Base-by-base conservation (phyloP, 352 stramenopile genomes). In the Globisporangium solare region DNA sequence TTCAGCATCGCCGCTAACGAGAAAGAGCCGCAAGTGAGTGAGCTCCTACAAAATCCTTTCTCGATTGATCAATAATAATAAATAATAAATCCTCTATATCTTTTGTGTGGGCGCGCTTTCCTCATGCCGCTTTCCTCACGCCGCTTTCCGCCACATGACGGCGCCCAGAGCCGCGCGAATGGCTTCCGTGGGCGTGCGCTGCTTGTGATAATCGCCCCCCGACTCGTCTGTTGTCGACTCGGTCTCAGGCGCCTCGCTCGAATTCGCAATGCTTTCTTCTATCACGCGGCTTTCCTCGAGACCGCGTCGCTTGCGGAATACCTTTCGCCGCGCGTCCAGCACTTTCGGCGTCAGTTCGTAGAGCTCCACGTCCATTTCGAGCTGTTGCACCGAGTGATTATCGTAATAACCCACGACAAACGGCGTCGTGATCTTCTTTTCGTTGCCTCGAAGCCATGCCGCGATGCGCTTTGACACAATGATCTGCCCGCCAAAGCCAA, bases 401-500 rank as follows among this genome's bases (percentile, higher is more conserved):
- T 71, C 74, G 37, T 72, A 75, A 58, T 87, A 85, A 31, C 86
- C 72, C 27, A 89, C 41, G 1, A 64, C 47, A 42, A 79, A 84
- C 20, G 74, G 66, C 2, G 67, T 86, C 20, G 54, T 42, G 18
- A 89, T 62, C 42, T 62, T 50, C 43, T 74, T 53, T 41, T 71
- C 58, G 47, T 85, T 79, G 14, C 58, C 51, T 17, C 64, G 49
- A 4, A 89, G 56, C 64, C 73, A 92, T 24, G 53, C 56, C 2
- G 78, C 77, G 24, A 92, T 64, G 6, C 79, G 75, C 42, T 75
- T 74, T 0, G 82, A 86, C n/a, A 86, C 54, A 14, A 89, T 70
- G 47, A 92, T 88, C 60, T 89, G 75, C 0, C 82, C 82, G 7
- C 79, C 82, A 56, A 73, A 80, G 8, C 82, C 82, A 2, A 84